Base-by-base conservation (phyloP, 2,329 filamentous ascomycete genomes). In the Ampelomyces quisqualis region DNA sequence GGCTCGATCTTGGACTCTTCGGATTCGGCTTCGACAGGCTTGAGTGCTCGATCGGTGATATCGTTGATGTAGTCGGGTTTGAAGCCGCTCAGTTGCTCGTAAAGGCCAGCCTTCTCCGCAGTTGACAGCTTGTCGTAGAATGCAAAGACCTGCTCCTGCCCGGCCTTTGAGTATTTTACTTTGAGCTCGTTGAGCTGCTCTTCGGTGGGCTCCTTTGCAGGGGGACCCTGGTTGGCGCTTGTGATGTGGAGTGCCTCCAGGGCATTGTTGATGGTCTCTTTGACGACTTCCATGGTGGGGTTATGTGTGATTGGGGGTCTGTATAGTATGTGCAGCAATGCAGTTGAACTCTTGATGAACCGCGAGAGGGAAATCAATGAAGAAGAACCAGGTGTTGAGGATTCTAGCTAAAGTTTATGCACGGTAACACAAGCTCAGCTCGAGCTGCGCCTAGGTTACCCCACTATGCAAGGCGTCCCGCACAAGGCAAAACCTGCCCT, bases 51-150 rank as follows among this genome's bases (percentile, higher is more conserved):
- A 55, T 91, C 75, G 62, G 88, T 85, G 69, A 97, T 85, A 57
- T 85, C 80, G 75, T 93, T 95, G 79, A 97, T 91, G 73, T 87
- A 80, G 44, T 79, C 77, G 41, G 91, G 90, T 67, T 96, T 82
- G 73, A 97, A 89, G 62, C 76, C 77, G 51, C 80, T 79, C 46
- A 97, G 80, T 72, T 97, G 93, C 60, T 85, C 74, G 76, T 83
- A 95, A 43, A 98, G 81, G 7, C 77, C 70, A 30, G 83, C 82
- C 74, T 95, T 88, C 52, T 96, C 89, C 37, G 77, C 70, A 13
- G 77, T 72, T 49, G 77, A 76, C 49, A 98, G 84, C 49, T 84
- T 79, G 64, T 96, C 88, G 75, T 87, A 95, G 72, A 90, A 97
- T 43, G 84, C 77, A 63, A 94, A 89, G 51, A 94, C 86, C 53